Percentiles rank a stretch among this genome's conserved stretches.
Evolutionary conservation across 805 yeast genomes (phyloP).

Genomic region (Clavispora vitiphila): DNA sequence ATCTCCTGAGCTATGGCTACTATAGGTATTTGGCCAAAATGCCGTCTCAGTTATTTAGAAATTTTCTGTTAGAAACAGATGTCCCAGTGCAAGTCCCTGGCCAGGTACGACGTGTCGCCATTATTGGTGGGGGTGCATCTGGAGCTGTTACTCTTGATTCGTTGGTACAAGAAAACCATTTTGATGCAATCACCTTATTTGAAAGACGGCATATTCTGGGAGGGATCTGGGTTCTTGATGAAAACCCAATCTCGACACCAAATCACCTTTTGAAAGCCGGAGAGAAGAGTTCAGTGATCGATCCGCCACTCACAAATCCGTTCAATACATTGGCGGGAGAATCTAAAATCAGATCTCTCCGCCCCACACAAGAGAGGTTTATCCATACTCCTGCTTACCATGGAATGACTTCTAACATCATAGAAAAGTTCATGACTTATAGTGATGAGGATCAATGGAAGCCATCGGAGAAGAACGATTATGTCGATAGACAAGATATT

Average conservation of each 20-base stretch:
- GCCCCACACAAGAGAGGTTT: constrained; percentile 22
- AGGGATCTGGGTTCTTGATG: constrained; percentile 41
- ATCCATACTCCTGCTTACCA: constrained; percentile 23
- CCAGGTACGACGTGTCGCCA: constrained; percentile 29
- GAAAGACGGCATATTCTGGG: constrained; percentile 39
- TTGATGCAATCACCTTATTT: constrained; percentile 32
- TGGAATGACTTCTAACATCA: constrained; percentile 33
- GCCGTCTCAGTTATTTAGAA: neutral
- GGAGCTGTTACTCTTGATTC: constrained; percentile 41
- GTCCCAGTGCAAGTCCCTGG: neutral
- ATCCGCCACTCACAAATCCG: constrained; percentile 20
- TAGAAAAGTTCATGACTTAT: constrained; percentile 42
- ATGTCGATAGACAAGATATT: constrained; percentile 24
- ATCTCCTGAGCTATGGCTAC: too few relatives aligned
- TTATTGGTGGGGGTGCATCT: constrained; percentile 50
- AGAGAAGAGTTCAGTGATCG: constrained; percentile 15
- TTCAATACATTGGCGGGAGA: constrained; percentile 9
- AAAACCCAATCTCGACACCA: constrained; percentile 10
- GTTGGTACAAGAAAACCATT: constrained; percentile 28
- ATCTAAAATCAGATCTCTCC: neutral
- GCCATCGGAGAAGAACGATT: constrained; percentile 18
- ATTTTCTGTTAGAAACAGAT: neutral
- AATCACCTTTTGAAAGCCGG: constrained; percentile 17
- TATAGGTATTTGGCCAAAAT: neutral
- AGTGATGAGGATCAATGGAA: constrained; percentile 38